phyloP scores from a whole-genome alignment of 108 stramenopile genomes.

The Cylindrotheca fusiformis region DNA sequence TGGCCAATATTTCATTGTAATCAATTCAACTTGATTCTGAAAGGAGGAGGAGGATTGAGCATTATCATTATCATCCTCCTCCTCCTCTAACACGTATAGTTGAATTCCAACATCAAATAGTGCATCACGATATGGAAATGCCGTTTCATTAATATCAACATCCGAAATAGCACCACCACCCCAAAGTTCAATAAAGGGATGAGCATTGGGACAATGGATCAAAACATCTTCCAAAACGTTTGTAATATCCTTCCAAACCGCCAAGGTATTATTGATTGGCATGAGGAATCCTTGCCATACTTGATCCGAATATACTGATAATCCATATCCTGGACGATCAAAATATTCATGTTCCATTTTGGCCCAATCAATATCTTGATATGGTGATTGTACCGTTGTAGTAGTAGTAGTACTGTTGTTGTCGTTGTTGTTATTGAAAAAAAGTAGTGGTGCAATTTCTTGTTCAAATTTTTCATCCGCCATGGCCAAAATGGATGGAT shows the following conservation, averaged over 20 bases:
- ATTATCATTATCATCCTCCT: neutral
- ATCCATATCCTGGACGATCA: neutral
- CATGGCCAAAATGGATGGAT: neutral
- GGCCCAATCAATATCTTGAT: neutral
- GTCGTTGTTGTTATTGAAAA: no score
- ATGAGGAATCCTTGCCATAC: conserved; percentile 9
- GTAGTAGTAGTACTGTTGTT: no score
- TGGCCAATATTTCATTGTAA: conserved; percentile 3
- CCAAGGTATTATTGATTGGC: conserved; percentile 3
- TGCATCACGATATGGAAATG: conserved; percentile 13
- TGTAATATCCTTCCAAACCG: conserved; percentile 1
- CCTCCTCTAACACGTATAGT: neutral
- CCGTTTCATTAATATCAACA: neutral
- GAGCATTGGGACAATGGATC: neutral
- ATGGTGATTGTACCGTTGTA: neutral
- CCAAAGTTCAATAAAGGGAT: conserved; percentile 7
- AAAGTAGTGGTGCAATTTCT: neutral
- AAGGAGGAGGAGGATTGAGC: no score
- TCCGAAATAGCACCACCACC: conserved; percentile 12
- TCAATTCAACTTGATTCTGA: neutral
- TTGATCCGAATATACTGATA: neutral
- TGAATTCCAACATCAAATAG: conserved; percentile 9
- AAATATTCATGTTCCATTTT: neutral
- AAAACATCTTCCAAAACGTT: neutral
- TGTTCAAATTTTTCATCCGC: neutral